Conservation (phyloP, 768 basidiomycete species). For the Leucocoprinus birnbaumii region DNA sequence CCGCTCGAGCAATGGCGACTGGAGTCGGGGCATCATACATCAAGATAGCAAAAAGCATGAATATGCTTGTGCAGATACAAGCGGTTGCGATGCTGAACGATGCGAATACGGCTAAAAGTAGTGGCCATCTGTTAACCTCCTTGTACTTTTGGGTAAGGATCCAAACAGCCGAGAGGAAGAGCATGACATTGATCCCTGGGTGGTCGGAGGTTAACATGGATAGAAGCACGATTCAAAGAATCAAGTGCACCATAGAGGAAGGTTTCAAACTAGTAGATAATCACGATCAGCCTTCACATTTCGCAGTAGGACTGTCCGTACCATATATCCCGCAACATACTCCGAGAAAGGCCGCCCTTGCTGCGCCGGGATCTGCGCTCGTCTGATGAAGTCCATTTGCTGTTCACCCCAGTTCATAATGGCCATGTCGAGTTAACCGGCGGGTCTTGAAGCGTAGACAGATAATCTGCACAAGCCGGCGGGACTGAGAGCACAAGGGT, state of each 20-base stretch:
- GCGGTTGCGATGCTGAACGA: slow-evolving; percentile 35
- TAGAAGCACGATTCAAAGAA: too few species aligned
- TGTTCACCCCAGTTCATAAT: too few species aligned
- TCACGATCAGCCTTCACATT: too few species aligned
- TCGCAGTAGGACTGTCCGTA: background rate
- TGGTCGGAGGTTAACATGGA: background rate
- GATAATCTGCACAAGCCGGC: too few species aligned
- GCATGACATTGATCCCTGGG: slow-evolving; percentile 32
- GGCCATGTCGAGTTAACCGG: too few species aligned
- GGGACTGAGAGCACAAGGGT: too few species aligned
- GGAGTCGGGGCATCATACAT: slow-evolving; percentile 15
- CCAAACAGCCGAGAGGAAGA: slow-evolving; percentile 30
- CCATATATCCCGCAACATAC: background rate
- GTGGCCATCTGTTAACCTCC: slow-evolving; percentile 20
- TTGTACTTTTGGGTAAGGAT: slow-evolving; percentile 25
- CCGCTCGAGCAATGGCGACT: slow-evolving; percentile 22
- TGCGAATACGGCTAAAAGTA: slow-evolving; percentile 25
- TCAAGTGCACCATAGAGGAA: background rate
- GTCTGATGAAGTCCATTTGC: background rate
- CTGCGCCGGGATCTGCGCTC: background rate
- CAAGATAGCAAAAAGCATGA: slow-evolving; percentile 23
- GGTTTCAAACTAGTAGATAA: background rate
- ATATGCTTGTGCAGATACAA: slow-evolving; percentile 29
- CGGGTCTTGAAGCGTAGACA: too few species aligned
- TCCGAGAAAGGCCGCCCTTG: background rate